phyloP scores from a whole-genome alignment of 768 basidiomycete species.

The Hericium rajendrae region DNA sequence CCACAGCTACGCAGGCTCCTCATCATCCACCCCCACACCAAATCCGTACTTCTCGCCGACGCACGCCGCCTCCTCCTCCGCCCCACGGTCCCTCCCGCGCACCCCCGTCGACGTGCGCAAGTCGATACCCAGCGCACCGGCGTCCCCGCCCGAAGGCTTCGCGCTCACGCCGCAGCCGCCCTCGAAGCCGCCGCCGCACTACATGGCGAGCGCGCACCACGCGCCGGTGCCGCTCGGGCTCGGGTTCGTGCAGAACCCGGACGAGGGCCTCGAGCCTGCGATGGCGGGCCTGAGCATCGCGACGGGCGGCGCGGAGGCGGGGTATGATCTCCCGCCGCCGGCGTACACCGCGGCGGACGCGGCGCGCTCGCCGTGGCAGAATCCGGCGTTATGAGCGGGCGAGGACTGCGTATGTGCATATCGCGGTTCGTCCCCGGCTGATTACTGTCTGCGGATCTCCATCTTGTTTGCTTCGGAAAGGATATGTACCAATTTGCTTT shows the following conservation, averaged over 20 bases:
- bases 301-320: background rate
- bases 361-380: background rate
- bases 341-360: slow-evolving; percentile 10
- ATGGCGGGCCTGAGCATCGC: background rate
- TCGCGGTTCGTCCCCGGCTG: no score
- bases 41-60: background rate
- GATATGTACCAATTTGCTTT: no score
- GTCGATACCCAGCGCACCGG: background rate
- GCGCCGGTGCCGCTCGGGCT: background rate
- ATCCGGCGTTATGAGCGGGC: background rate
- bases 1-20: background rate
- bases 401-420: no score
- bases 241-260: background rate
- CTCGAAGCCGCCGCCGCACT: slow-evolving; percentile 5
- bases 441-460: no score
- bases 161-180: background rate
- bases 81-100: background rate
- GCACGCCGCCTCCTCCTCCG: background rate
- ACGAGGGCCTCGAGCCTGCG: background rate
- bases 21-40: background rate
- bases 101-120: background rate
- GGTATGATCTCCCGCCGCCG: slow-evolving; percentile 7
- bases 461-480: no score
- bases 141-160: background rate
- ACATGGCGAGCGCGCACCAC: background rate